Percentiles rank a stretch among this genome's conserved stretches.
Evolutionary conservation across 805 yeast species (phyloP).

Genomic region (Saccharomycopsis microspora): DNA sequence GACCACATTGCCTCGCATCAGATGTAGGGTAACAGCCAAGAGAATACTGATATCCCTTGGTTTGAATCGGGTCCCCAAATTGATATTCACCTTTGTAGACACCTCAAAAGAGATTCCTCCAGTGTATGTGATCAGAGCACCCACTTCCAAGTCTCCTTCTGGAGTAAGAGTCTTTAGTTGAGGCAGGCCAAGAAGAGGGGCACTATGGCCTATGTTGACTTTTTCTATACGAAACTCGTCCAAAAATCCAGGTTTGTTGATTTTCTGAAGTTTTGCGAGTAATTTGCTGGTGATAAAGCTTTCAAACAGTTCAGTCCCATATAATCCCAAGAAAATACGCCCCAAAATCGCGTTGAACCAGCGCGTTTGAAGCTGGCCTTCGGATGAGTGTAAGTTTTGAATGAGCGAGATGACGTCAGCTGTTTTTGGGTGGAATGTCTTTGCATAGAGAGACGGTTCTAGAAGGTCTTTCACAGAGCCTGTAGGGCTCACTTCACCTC

Average conservation of each 20-base stretch:
- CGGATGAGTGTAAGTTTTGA: conserved; percentile 69
- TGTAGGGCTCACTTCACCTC: conserved; percentile 18
- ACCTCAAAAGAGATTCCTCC: conserved; percentile 73
- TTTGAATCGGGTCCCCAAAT: conserved; percentile 64
- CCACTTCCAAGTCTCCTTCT: conserved; percentile 62
- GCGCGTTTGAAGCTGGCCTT: conserved; percentile 69
- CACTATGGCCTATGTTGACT: conserved; percentile 65
- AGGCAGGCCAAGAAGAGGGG: conserved; percentile 74
- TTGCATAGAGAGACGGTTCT: conserved; percentile 58
- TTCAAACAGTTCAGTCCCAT: conserved; percentile 58
- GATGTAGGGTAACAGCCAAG: conserved; percentile 55
- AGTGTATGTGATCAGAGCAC: conserved; percentile 50
- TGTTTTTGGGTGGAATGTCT: conserved; percentile 61
- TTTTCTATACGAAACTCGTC: conserved; percentile 70
- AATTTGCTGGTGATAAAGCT: conserved; percentile 46
- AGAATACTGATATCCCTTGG: conserved; percentile 68
- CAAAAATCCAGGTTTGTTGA: conserved; percentile 78
- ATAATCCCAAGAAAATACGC: conserved; percentile 65
- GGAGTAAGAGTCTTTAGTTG: conserved; percentile 58
- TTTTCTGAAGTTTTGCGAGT: conserved; percentile 61
- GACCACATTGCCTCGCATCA: conserved; percentile 62
- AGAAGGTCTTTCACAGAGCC: conserved; percentile 22
- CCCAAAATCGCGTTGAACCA: conserved; percentile 91
- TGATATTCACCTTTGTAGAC: conserved; percentile 69
- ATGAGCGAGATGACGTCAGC: conserved; percentile 63